A percentile compares a stretch with the other conserved stretches of the same genome.
Evolutionary conservation across 495 filamentous ascomycete genomes (phyloP).

Genomic region (Lasiosphaeria miniovina): DNA sequence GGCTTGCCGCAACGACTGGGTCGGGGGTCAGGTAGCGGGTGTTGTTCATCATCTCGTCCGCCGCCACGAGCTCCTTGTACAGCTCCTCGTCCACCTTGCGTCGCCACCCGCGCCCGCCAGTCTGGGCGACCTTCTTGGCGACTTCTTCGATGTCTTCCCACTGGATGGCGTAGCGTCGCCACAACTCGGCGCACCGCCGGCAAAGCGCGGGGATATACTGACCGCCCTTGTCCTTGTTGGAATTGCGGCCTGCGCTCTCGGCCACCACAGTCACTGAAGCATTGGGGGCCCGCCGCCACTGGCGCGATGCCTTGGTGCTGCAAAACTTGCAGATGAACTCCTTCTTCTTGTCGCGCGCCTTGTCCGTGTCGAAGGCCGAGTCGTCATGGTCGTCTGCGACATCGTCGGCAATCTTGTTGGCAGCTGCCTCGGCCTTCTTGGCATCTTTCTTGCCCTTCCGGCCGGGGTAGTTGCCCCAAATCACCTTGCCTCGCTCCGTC

Average conservation of each 20-base stretch:
- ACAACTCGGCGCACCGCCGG: constrained; percentile 81
- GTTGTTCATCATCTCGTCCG: constrained; percentile 48
- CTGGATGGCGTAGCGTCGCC: constrained; percentile 91
- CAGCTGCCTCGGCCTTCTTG: constrained; percentile 58
- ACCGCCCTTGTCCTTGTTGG: constrained; percentile 68
- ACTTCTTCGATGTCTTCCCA: constrained; percentile 96
- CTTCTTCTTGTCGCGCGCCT: constrained; percentile 73
- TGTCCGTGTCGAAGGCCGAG: constrained; percentile 91
- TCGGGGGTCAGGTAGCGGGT: constrained; percentile 41
- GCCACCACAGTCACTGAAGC: constrained; percentile 69
- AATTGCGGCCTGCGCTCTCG: constrained; percentile 60
- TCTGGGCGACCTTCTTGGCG: constrained; percentile 79
- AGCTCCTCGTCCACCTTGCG: constrained; percentile 88
- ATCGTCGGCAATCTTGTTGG: constrained; percentile 80
- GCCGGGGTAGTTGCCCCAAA: constrained; percentile 87
- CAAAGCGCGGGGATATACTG: constrained; percentile 82
- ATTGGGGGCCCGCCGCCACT: constrained; percentile 89
- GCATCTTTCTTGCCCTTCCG: constrained; percentile 85
- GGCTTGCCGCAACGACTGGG: constrained; percentile 44
- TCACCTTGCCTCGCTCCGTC: constrained; percentile 72
- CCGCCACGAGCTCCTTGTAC: constrained; percentile 66
- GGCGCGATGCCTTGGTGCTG: constrained; percentile 67
- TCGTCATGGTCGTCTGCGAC: constrained; percentile 92
- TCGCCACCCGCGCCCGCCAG: constrained; percentile 82
- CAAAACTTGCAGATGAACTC: constrained; percentile 97